Base-by-base conservation (phyloP, 164 flowering plant genomes). In the Macadamia tetraphylla region DNA sequence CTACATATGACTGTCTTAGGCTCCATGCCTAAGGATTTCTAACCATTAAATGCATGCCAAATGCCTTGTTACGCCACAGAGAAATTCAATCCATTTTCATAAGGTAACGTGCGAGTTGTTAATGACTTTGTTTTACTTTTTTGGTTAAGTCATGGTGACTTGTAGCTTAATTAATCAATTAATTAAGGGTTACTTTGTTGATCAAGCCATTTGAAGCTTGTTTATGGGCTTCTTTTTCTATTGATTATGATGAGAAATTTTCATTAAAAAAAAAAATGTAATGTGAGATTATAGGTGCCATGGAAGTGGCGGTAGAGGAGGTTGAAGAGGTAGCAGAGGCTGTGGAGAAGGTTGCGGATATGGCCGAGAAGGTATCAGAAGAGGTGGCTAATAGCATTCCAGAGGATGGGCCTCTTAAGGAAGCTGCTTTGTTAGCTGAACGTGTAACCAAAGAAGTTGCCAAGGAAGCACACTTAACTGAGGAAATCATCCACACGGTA, bases 351-450 rank as follows among this genome's bases (percentile, higher is more conserved):
- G 64, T 78, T 3, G 84, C 81, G 0, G 76, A 64, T 58, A 68
- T 29, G 2, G 75, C 73, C 29, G 87, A 79, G 61, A 78, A 76
- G 67, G 31, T 76, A 18, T 67, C 78, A 0, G 72, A 48, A 6
- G 80, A 73, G 49, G 70, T 78, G 17, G 81, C 67, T 0, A 63
- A 81, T n/a, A 78, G 63, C 35, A 75, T 79, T 62, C 77, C 79
- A 0, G 58, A 66, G 3, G 75, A 75, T 18, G 75, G 78, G 15
- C 71, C 73, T 70, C 71, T 56, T 6, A 56, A 56, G 58, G 23
- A 56, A 6, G 58, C 58, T 23, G 58, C 29, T 15, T 17, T 17
- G 58, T 6, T 56, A 0, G 58, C 17, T 6, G 58, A 56, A 56
- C 18, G 3, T 56, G 23, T 56, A 1, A 1, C 58, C 8, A 56